phyloP scores from a whole-genome alignment of 495 filamentous ascomycete genomes.

The Penicillium cinerascens region DNA sequence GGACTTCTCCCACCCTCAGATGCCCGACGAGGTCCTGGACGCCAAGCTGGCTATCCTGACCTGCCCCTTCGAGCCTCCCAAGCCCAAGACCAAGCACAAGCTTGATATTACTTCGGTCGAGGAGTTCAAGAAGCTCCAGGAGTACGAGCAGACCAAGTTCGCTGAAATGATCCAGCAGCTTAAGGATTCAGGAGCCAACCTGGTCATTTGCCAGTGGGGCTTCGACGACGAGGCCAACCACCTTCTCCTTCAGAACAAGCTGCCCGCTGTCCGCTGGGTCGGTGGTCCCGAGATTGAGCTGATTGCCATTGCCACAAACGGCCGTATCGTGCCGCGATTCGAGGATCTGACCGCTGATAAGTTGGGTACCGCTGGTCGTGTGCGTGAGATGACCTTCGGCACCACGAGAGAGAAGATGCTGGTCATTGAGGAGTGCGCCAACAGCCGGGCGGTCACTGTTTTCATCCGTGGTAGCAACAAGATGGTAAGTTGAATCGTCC shows the following conservation, averaged over 20 bases:
- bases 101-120: slow-evolving; percentile 96
- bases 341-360: slow-evolving; percentile 90
- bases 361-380: slow-evolving; percentile 83
- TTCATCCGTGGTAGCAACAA: slow-evolving; percentile 99
- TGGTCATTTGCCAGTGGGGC: slow-evolving; percentile 99
- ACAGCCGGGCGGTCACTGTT: slow-evolving; percentile 91
- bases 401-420: slow-evolving; percentile 99
- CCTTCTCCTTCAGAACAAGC: slow-evolving; percentile 87
- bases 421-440: slow-evolving; percentile 98
- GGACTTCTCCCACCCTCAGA: slow-evolving; percentile 99
- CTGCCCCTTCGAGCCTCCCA: slow-evolving; percentile 98
- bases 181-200: slow-evolving; percentile 94
- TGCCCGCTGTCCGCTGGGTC: slow-evolving; percentile 96
- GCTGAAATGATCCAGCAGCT: slow-evolving; percentile 98
- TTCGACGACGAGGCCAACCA: slow-evolving; percentile 99
- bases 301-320: slow-evolving; percentile 97
- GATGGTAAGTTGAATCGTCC: slow-evolving; percentile 62
- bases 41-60: slow-evolving; percentile 97
- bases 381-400: slow-evolving; percentile 93
- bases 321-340: slow-evolving; percentile 94
- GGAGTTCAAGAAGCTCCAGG: slow-evolving; percentile 95
- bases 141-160: slow-evolving; percentile 93
- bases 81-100: slow-evolving; percentile 99
- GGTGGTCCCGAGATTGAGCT: slow-evolving; percentile 97
- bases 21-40: slow-evolving; percentile 89